Percentiles rank a stretch among this genome's conserved stretches.
Evolutionary conservation across 2,329 filamentous ascomycete genomes (phyloP).

Genomic region (Penicillium expansum): DNA sequence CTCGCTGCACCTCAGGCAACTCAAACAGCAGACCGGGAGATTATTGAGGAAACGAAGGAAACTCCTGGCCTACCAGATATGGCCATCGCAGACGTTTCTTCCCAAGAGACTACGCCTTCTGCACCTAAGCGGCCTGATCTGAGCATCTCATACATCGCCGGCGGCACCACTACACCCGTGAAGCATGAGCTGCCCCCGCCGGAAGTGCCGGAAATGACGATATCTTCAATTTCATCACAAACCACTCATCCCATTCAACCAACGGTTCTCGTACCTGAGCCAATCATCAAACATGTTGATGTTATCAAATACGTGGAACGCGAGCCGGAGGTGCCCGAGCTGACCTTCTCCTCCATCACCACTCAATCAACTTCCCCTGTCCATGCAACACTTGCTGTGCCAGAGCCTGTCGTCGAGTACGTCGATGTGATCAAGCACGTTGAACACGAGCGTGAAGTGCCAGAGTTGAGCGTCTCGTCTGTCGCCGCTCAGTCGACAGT

Average conservation of each 20-base stretch:
- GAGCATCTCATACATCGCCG: slow-evolving; percentile 33
- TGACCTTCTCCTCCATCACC: slow-evolving; percentile 31
- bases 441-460: slow-evolving; percentile 13
- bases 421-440: too few species aligned
- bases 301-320: slow-evolving; percentile 11
- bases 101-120: slow-evolving; percentile 38
- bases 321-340: slow-evolving; percentile 19
- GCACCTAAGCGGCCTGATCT: slow-evolving; percentile 43
- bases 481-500: slow-evolving; percentile 32
- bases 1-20: slow-evolving; percentile 19
- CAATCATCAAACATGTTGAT: slow-evolving; percentile 11
- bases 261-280: slow-evolving; percentile 13
- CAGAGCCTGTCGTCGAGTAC: slow-evolving; percentile 20
- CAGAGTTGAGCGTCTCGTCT: slow-evolving; percentile 31
- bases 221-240: slow-evolving; percentile 39
- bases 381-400: slow-evolving; percentile 21
- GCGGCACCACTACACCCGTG: slow-evolving; percentile 31
- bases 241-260: slow-evolving; percentile 22
- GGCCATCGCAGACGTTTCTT: slow-evolving; percentile 33
- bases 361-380: slow-evolving; percentile 25
- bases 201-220: slow-evolving; percentile 21
- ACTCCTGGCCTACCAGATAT: slow-evolving; percentile 25
- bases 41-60: slow-evolving; percentile 16
- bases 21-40: slow-evolving; percentile 17
- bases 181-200: slow-evolving; percentile 17